Percentiles rank a stretch among this genome's conserved stretches.
Conservation (phyloP, 345 rosid species). For the Bretschneidera sinensis region DNA sequence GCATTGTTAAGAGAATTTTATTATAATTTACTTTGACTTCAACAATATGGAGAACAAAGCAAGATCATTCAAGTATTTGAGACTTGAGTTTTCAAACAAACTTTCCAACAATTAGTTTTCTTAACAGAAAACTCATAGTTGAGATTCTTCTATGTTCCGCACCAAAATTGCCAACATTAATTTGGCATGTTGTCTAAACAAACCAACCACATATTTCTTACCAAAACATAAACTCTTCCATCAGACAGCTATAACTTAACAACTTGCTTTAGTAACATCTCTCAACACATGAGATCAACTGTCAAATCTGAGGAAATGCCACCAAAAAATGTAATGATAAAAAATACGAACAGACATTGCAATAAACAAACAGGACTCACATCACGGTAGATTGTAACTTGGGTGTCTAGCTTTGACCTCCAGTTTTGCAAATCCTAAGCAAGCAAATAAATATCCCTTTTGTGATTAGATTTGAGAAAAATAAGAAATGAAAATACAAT, state of each 20-base stretch:
- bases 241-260: not conserved
- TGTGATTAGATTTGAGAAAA: not conserved
- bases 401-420: conserved; percentile 90
- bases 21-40: no score
- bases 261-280: not conserved
- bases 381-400: conserved; percentile 78
- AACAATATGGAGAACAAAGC: no score
- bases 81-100: no score
- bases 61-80: no score
- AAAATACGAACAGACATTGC: not conserved
- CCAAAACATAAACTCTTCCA: no score
- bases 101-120: no score
- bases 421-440: conserved; percentile 85
- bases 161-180: no score
- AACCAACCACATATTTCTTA: no score
- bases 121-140: no score
- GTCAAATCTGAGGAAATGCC: not conserved
- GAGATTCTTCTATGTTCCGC: no score
- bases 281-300: not conserved
- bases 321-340: not conserved
- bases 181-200: no score
- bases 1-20: no score
- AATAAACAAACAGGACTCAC: conserved; percentile 33
- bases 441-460: conserved; percentile 6
- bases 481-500: not conserved